Conservation (phyloP, 371 early-diverging fungal species). For the Cladochytrium tenue region DNA sequence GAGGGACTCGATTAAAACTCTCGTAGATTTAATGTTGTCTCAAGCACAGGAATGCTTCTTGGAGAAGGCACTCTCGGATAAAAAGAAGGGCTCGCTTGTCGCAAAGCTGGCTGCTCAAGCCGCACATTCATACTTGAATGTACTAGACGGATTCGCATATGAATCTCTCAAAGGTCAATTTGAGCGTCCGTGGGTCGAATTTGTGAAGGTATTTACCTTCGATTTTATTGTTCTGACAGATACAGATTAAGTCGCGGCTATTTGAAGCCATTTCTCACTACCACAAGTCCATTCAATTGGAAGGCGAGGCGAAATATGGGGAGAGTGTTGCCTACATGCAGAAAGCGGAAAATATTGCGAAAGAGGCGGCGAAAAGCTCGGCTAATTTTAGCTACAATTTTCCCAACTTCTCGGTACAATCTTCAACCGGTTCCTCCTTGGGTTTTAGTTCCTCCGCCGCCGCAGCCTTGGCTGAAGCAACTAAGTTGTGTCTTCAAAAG, state of each 20-base stretch:
- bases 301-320: constrained; percentile 80
- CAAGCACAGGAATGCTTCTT: constrained; percentile 94
- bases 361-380: constrained; percentile 79
- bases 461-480: constrained; percentile 36
- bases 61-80: constrained; percentile 81
- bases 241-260: constrained; percentile 83
- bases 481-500: constrained; percentile 49
- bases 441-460: constrained; percentile 12
- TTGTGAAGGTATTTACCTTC: constrained; percentile 37
- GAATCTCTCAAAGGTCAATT: constrained; percentile 45
- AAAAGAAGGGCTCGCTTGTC: constrained; percentile 78
- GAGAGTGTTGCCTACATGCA: constrained; percentile 76
- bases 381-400: constrained; percentile 54
- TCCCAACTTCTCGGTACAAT: constrained; percentile 51
- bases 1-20: constrained; percentile 80
- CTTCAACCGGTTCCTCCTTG: constrained; percentile 21
- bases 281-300: constrained; percentile 76
- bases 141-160: constrained; percentile 62
- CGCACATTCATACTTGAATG: constrained; percentile 71
- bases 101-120: constrained; percentile 89
- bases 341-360: constrained; percentile 77
- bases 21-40: constrained; percentile 83
- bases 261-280: constrained; percentile 82
- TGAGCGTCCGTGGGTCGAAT: constrained; percentile 42
- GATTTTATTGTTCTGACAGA: background rate